These are phyloP conservation scores for Verticillium nonalfalfae DNA, from an alignment of 2,329 filamentous ascomycete species.

Conservation along the genomic window DNA sequence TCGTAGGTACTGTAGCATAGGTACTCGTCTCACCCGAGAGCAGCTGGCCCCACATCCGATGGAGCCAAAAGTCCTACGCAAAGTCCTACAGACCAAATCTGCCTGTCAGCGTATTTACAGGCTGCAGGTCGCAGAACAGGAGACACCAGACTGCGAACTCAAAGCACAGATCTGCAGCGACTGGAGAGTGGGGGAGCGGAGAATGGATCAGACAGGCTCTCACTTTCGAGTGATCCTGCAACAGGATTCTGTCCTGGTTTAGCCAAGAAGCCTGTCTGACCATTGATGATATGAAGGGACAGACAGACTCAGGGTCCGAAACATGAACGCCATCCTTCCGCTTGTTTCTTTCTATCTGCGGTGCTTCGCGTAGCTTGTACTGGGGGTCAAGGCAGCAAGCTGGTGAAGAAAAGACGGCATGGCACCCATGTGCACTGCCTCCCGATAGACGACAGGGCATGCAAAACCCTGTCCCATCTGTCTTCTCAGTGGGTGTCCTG, in stretches of 20 bases:
- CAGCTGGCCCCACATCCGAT: background rate
- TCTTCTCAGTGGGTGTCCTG: background rate
- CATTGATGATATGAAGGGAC: background rate
- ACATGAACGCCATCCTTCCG: background rate
- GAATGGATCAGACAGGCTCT: background rate
- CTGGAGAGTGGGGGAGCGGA: background rate
- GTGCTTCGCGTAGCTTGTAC: too few relatives aligned
- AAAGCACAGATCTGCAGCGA: background rate
- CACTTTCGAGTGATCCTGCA: too few relatives aligned
- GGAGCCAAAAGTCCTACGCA: background rate
- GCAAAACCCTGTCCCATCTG: background rate
- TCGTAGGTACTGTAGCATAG: background rate
- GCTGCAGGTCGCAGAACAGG: background rate
- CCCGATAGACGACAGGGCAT: background rate
- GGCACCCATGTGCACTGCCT: background rate
- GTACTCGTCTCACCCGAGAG: background rate
- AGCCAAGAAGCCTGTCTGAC: background rate
- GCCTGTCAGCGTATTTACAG: background rate
- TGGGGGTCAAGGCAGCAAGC: too few relatives aligned
- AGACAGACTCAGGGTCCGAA: background rate
- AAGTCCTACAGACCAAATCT: background rate
- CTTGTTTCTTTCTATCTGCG: background rate
- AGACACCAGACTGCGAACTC: background rate
- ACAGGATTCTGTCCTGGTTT: background rate
- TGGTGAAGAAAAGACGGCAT: background rate